Conservation (phyloP, 1,139 yeast genomes). For the Magnusiomyces ingens region DNA sequence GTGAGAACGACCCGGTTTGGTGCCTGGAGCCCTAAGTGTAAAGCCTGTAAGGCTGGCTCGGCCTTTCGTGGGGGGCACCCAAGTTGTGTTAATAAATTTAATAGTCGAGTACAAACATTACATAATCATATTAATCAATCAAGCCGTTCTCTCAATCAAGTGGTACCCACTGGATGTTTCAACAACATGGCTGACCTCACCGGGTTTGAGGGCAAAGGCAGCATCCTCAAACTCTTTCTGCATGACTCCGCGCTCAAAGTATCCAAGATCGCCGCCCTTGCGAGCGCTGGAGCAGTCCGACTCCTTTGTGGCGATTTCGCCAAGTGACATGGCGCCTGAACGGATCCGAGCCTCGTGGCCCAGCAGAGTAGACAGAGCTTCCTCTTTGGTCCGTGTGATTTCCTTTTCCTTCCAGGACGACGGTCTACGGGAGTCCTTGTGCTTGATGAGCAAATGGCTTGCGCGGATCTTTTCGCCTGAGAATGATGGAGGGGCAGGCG, state of each 20-base stretch:
- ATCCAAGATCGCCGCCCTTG: conserved; percentile 89
- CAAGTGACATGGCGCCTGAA: conserved; percentile 62
- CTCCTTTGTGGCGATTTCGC: conserved; percentile 70
- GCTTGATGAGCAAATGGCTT: conserved; percentile 75
- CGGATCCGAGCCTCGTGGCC: conserved; percentile 55
- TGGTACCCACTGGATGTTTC: conserved; percentile 93
- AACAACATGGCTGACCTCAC: conserved; percentile 75
- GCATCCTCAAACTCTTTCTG: conserved; percentile 91
- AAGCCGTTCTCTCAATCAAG: conserved; percentile 69
- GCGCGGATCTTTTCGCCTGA: conserved; percentile 51
- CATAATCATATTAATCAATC: neutral
- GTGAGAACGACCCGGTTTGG: no score
- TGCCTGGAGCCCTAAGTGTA: no score
- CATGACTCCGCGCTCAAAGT: conserved; percentile 85
- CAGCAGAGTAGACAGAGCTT: conserved; percentile 62
- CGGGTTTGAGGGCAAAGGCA: conserved; percentile 71
- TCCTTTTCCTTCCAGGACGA: conserved; percentile 81
- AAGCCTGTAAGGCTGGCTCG: no score
- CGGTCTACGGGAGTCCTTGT: conserved; percentile 78
- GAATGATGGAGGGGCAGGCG: conserved; percentile 18
- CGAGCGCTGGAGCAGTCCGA: conserved; percentile 86
- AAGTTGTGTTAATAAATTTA: no score
- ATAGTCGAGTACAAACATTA: conserved; percentile 39
- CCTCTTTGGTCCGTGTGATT: conserved; percentile 74
- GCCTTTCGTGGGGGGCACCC: no score